Evolutionary conservation across 331 rosid genomes (phyloP).

Genomic region (Rosa hybrid): DNA sequence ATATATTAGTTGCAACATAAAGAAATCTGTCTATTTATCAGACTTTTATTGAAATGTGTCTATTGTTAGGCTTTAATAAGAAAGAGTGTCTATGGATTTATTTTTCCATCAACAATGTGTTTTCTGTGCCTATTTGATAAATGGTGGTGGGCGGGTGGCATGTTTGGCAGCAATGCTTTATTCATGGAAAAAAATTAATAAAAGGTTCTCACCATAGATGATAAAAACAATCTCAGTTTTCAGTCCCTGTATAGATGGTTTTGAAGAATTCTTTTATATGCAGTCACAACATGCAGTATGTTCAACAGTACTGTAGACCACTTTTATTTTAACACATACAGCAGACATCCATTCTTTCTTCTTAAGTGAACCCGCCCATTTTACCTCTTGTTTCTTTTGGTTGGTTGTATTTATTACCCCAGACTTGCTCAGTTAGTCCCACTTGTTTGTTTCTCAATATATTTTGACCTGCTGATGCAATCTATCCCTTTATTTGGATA

Average conservation of each 20-base stretch:
- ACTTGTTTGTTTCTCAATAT: background rate
- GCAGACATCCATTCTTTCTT: background rate
- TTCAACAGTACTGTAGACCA: background rate
- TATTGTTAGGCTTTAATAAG: background rate
- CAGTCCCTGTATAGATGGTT: background rate
- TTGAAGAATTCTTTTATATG: background rate
- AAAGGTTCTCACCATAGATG: background rate
- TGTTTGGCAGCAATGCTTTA: background rate
- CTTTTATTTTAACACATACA: background rate
- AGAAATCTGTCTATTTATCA: background rate
- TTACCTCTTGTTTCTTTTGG: background rate
- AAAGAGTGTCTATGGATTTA: background rate
- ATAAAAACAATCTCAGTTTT: background rate
- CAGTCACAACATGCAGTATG: background rate
- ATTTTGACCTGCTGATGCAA: background rate
- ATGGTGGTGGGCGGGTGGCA: background rate
- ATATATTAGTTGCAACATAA: background rate
- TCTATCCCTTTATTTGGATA: background rate
- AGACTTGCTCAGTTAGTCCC: background rate
- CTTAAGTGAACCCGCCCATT: background rate
- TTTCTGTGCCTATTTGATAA: background rate
- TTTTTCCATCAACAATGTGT: background rate
- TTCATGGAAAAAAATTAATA: background rate
- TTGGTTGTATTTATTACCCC: background rate
- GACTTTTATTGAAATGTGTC: background rate